phyloP scores from a whole-genome alignment of 139 green algal genomes.

The Chlamydomonas eustigma region DNA sequence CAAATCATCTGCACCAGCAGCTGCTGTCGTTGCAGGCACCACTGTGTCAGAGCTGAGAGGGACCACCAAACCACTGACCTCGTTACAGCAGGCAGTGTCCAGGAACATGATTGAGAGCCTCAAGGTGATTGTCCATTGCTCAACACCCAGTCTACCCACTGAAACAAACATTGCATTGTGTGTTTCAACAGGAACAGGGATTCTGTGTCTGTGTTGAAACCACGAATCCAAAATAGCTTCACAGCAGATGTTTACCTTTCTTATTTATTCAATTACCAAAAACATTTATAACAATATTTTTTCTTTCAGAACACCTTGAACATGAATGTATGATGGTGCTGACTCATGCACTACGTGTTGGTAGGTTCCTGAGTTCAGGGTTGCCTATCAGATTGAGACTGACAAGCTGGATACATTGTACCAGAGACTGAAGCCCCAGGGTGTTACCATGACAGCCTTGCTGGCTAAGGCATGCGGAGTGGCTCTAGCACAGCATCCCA shows the following conservation, averaged over 20 bases:
- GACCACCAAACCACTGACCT: conserved; percentile 84
- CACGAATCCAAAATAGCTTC: no score
- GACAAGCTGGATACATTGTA: conserved; percentile 94
- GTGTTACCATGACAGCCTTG: conserved; percentile 97
- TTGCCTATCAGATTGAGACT: conserved; percentile 87
- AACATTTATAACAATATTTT: no score
- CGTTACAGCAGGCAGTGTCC: conserved; percentile 85
- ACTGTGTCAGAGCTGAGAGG: conserved; percentile 78
- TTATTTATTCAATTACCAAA: no score
- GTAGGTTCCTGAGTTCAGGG: conserved; percentile 92
- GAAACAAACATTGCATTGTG: no score
- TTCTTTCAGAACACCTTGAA: no score
- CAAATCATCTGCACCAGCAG: conserved; percentile 30
- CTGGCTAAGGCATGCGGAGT: conserved; percentile 90
- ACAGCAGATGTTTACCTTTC: no score
- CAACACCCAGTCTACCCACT: no score
- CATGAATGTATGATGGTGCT: no score
- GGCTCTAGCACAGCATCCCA: conserved; percentile 85
- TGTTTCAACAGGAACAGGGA: no score
- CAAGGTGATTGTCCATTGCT: conserved; percentile 59
- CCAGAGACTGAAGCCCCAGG: conserved; percentile 94
- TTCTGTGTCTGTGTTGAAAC: no score
- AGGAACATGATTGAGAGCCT: conserved; percentile 94
- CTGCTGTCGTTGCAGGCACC: conserved; percentile 41
- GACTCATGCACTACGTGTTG: no score